Evolutionary conservation across 768 basidiomycete species (phyloP), one percentile per base, ranked within the genome.

Genomic region (Favolaschia claudopus): DNA sequence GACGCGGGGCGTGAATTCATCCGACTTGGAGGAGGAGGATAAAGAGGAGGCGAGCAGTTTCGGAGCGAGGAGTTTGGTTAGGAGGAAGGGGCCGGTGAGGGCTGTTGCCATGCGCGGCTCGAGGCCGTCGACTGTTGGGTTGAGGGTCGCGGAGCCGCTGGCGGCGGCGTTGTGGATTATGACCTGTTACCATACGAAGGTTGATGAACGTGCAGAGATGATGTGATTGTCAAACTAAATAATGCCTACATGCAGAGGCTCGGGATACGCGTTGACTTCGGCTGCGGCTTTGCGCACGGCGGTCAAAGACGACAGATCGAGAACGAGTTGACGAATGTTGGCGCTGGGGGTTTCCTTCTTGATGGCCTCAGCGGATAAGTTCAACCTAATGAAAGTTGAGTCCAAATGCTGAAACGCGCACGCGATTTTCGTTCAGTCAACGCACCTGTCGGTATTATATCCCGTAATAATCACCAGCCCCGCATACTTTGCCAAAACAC

Each of bases 211-310:
- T 17, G 20, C 22, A 12, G 40, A 42, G 40, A 7, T 42, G n/a
- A n/a, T n/a, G n/a, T n/a, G n/a, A n/a, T n/a, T n/a, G n/a, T n/a
- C n/a, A n/a, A n/a, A n/a, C n/a, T n/a, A n/a, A n/a, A n/a, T 20
- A 19, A 45, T 40, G 20, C 28, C 27, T 8, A 52, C 50, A 25
- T 52, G 36, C 7, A 52, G 7, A 5, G 50, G 50, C 20, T 52
- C 50, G 19, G 50, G 38, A 38, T 40, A 39, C 13, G 50, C 22
- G 27, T 52, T 52, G 19, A 40, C 36, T 19, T 52, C 50, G 5
- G 44, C 44, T 7, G 44, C 44, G 20, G 44, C 44, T 45, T 45
- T 45, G 44, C 44, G 44, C 22, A 45, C 44, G 27, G 44, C 44
- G 27, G 44, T 28, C 15, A 45, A 28, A 9, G 44, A 45, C 24